These are phyloP conservation scores for Amylocystis lapponica DNA, from an alignment of 768 basidiomycete genomes.

Conservation along the genomic window DNA sequence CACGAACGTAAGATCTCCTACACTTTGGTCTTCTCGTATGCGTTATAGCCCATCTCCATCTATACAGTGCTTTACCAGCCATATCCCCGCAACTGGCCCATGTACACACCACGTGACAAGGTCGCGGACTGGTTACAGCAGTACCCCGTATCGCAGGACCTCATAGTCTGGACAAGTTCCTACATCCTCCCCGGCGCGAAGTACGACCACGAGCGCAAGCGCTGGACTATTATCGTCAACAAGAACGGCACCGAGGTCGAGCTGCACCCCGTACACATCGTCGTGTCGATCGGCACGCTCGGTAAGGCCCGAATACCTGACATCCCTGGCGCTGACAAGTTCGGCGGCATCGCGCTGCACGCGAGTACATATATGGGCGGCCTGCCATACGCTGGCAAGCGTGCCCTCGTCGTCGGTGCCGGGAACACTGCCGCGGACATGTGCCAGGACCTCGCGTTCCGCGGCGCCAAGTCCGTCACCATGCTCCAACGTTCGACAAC, in stretches of 20 bases:
- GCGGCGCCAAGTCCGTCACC: constrained; percentile 30
- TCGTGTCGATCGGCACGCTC: constrained; percentile 33
- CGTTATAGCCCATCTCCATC: neutral
- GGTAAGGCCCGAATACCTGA: constrained; percentile 30
- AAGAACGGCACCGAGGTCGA: constrained; percentile 23
- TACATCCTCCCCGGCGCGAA: constrained; percentile 25
- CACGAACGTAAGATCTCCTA: constrained; percentile 8
- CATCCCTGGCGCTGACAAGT: constrained; percentile 20
- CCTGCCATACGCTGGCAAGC: constrained; percentile 25
- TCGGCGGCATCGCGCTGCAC: constrained; percentile 29
- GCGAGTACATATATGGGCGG: constrained; percentile 27
- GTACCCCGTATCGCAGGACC: constrained; percentile 35
- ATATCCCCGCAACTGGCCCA: constrained; percentile 35
- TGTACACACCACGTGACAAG: constrained; percentile 36
- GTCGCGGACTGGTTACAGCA: constrained; percentile 40
- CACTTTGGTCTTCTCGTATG: neutral
- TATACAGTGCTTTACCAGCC: constrained; percentile 34
- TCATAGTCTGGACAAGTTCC: constrained; percentile 38
- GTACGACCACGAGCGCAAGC: constrained; percentile 27
- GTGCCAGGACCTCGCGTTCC: constrained; percentile 30
- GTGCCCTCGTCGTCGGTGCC: constrained; percentile 36
- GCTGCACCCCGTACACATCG: constrained; percentile 34
- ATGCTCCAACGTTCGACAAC: constrained; percentile 40
- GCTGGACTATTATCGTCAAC: constrained; percentile 32
- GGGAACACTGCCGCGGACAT: constrained; percentile 37